Percentiles rank a stretch among this genome's conserved stretches.
Conservation (phyloP, 2,329 filamentous ascomycete genomes). For the Bipolaris gigantea region DNA sequence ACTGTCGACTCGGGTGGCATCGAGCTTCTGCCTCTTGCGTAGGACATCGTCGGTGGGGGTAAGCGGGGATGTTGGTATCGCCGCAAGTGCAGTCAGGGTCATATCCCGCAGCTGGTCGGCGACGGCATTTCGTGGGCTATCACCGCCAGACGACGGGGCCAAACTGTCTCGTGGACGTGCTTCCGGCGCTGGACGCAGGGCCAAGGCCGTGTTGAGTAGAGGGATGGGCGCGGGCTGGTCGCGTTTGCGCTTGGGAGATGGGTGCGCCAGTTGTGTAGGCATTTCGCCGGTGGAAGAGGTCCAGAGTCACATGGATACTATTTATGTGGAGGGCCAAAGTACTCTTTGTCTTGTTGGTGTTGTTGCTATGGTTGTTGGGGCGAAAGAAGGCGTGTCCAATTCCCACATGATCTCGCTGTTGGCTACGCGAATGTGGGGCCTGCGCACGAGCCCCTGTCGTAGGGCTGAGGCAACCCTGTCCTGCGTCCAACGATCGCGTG, state of each 20-base stretch:
- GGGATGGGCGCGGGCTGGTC: conserved; percentile 35
- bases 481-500: conserved; percentile 3
- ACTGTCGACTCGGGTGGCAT: conserved; percentile 27
- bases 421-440: conserved; percentile 26
- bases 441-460: conserved; percentile 15
- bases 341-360: conserved; percentile 1
- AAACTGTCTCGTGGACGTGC: conserved; percentile 28
- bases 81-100: conserved; percentile 28
- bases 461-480: conserved; percentile 25
- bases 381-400: conserved; percentile 7
- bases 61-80: conserved; percentile 41
- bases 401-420: conserved; percentile 19
- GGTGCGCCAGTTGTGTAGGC: conserved; percentile 40
- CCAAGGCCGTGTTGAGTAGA: conserved; percentile 39
- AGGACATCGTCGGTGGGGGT: conserved; percentile 39
- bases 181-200: conserved; percentile 32
- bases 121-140: conserved; percentile 42
- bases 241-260: conserved; percentile 46
- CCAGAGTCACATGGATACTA: conserved; percentile 34
- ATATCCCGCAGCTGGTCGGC: conserved; percentile 42
- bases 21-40: conserved; percentile 44
- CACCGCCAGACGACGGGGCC: conserved; percentile 25
- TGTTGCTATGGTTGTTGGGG: conserved; percentile 2
- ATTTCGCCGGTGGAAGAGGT: conserved; percentile 28
- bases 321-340: not conserved